Base-by-base conservation (phyloP, 73 alveolate species). In the Blepharisma stoltei region DNA sequence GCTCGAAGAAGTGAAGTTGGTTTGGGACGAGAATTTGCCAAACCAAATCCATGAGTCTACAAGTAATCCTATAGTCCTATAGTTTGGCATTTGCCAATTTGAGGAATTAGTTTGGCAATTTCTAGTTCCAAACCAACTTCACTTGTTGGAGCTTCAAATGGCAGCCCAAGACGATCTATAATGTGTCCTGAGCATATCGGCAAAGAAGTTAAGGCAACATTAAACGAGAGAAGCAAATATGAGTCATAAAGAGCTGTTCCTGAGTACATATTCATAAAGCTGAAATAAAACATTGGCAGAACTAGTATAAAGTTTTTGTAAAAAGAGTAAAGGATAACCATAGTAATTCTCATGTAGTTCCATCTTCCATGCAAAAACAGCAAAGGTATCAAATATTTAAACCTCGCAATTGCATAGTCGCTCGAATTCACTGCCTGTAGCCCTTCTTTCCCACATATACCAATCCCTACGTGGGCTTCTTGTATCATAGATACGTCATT, bases 361-460 rank as follows among this genome's bases (percentile, higher is more conserved):
- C 84, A 87, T 84, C 99, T 93, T 7, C 99, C 99, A 93, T 96
- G 98, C 66, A 88, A 87, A 50, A 96, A 88, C 48, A 96, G 70
- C 21, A 96, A 83, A 70, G 92, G 90, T 85, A 88, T 80, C 60
- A 96, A 81, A 78, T 82, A 81, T 70, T 82, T 85, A 77, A 95
- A 96, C 81, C 96, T 90, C 2, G 91, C 91, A 7, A 86, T 76
- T 20, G 91, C 93, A 76, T 86, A 86, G 54, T 86, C 93, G 6
- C 90, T 82, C 54, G 86, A 77, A 71, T 86, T 87, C 8, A 84
- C 90, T 9, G 93, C 93, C 23, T 87, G 75, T 41, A 80, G 54
- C 20, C 88, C 88, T 80, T 80, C 88, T 86, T 86, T 88, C 0
- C 93, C 93, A 82, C 82, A 86, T 18, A 86, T 76, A 1, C 93